Conservation (phyloP, 768 basidiomycete genomes). For the Panellus pusillus region DNA sequence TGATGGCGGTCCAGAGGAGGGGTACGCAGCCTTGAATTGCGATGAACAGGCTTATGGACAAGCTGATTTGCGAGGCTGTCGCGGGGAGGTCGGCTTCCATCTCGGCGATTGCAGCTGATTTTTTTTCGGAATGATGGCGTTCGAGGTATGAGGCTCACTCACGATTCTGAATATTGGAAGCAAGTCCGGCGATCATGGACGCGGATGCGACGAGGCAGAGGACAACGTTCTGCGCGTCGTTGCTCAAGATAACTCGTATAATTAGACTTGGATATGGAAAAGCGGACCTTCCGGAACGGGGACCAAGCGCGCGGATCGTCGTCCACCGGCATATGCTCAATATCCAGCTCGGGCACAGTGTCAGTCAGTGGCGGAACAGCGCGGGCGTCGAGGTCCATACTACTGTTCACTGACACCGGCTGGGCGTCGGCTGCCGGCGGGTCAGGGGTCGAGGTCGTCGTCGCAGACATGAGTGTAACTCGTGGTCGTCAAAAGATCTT, state of each 20-base stretch:
- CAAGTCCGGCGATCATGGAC: slow-evolving; percentile 58
- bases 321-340: slow-evolving; percentile 53
- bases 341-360: slow-evolving; percentile 31
- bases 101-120: slow-evolving; percentile 60
- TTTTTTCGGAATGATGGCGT: background rate
- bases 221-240: slow-evolving; percentile 37
- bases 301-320: slow-evolving; percentile 69
- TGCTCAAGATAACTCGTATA: background rate
- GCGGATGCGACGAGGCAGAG: slow-evolving; percentile 51
- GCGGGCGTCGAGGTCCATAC: background rate
- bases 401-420: no score
- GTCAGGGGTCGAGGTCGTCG: no score
- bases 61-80: slow-evolving; percentile 59
- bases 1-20: slow-evolving; percentile 64
- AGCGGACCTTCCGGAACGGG: slow-evolving; percentile 49
- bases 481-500: no score
- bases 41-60: slow-evolving; percentile 72
- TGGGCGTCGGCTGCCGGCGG: no score
- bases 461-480: no score
- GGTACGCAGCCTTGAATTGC: slow-evolving; percentile 69
- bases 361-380: background rate
- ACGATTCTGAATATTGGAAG: slow-evolving; percentile 67
- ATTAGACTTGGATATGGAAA: background rate
- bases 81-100: slow-evolving; percentile 64
- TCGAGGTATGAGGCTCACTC: slow-evolving; percentile 20